These are phyloP conservation scores for Avena eriantha DNA, from an alignment of 176 grass and related monocot species.

Conservation along the genomic window DNA sequence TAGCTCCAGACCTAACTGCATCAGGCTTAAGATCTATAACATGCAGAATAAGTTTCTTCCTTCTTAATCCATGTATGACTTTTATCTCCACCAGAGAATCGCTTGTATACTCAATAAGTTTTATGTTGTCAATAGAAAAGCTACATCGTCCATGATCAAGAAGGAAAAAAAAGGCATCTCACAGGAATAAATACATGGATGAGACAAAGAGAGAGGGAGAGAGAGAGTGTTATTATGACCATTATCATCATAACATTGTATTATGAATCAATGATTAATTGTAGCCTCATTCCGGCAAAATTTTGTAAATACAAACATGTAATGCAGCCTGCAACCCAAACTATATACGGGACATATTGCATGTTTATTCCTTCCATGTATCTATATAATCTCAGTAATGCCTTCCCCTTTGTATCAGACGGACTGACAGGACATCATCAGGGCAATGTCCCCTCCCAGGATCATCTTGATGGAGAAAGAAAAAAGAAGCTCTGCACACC, in stretches of 20 bases:
- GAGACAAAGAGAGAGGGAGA: no score
- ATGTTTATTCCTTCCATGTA: slow-evolving; percentile 45
- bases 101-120: no score
- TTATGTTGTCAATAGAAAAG: no score
- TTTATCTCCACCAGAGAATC: no score
- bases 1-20: no score
- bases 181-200: no score
- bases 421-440: not conserved
- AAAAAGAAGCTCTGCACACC: slow-evolving; percentile 30
- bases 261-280: slow-evolving; percentile 35
- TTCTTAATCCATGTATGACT: no score
- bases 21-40: no score
- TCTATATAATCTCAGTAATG: slow-evolving; percentile 43
- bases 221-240: not conserved
- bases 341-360: slow-evolving; percentile 44
- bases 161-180: no score
- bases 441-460: not conserved
- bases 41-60: no score
- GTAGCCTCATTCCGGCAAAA: slow-evolving; percentile 60
- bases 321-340: slow-evolving; percentile 40
- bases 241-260: slow-evolving; percentile 36
- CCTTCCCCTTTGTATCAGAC: slow-evolving; percentile 11
- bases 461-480: slow-evolving; percentile 33
- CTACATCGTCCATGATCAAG: no score
- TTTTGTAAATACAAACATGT: slow-evolving; percentile 47